Evolutionary conservation across 768 basidiomycete species (phyloP).

Genomic region (Auricularia sp.): DNA sequence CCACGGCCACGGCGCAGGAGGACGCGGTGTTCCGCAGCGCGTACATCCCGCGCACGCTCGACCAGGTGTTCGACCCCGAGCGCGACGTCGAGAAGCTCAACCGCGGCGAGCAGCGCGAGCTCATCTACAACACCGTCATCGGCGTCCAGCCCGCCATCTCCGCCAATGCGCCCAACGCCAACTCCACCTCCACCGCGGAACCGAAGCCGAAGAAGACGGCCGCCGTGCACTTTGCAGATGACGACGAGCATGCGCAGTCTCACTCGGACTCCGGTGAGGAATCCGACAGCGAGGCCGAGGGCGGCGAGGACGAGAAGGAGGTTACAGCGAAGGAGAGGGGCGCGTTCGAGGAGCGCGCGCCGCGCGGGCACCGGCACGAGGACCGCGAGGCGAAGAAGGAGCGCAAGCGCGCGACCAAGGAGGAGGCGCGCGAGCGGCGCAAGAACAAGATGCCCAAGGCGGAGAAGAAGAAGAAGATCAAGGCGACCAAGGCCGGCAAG

Average conservation of each 20-base stretch:
- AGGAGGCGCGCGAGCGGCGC: slow-evolving; percentile 76
- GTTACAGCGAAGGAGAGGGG: background rate
- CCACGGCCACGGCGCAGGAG: slow-evolving; percentile 39
- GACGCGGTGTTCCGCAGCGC: slow-evolving; percentile 84
- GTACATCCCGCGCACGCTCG: slow-evolving; percentile 86
- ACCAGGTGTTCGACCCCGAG: slow-evolving; percentile 92
- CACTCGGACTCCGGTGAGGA: slow-evolving; percentile 23
- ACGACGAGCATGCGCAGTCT: slow-evolving; percentile 19
- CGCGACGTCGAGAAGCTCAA: slow-evolving; percentile 72
- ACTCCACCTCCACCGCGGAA: background rate
- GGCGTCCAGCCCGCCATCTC: slow-evolving; percentile 41
- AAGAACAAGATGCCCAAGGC: slow-evolving; percentile 93
- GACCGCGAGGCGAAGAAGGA: slow-evolving; percentile 90
- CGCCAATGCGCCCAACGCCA: slow-evolving; percentile 3
- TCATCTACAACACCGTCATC: slow-evolving; percentile 85
- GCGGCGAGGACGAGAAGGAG: slow-evolving; percentile 23
- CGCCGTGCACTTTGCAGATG: slow-evolving; percentile 14
- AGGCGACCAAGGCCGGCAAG: slow-evolving; percentile 22
- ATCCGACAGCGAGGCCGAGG: slow-evolving; percentile 27
- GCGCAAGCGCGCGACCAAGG: slow-evolving; percentile 82
- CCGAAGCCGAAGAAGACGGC: background rate
- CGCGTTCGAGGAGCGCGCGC: slow-evolving; percentile 42
- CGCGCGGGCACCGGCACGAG: slow-evolving; percentile 86
- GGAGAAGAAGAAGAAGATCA: slow-evolving; percentile 84
- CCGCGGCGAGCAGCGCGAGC: slow-evolving; percentile 54